These are phyloP conservation scores for Sporobolomyces phaffii DNA, from an alignment of 768 basidiomycete species.

Conservation along the genomic window DNA sequence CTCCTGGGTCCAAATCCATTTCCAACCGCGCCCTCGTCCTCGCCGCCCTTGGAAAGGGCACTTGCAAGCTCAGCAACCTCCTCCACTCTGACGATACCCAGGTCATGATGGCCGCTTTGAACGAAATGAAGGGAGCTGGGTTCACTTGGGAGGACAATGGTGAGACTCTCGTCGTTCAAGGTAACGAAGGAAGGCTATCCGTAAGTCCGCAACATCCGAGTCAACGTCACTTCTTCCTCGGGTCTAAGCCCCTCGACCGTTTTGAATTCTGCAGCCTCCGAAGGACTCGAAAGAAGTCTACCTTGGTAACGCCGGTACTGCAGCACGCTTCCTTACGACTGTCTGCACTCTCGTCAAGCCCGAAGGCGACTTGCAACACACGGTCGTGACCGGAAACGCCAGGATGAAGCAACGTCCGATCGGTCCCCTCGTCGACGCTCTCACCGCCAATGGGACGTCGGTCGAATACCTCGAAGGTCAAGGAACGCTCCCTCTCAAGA, in stretches of 20 bases:
- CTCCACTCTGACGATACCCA: slow-evolving; percentile 97
- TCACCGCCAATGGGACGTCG: slow-evolving; percentile 68
- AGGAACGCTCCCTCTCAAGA: slow-evolving; percentile 82
- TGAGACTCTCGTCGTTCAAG: slow-evolving; percentile 85
- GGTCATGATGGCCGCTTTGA: slow-evolving; percentile 94
- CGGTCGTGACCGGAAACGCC: slow-evolving; percentile 91
- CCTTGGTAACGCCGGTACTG: slow-evolving; percentile 94
- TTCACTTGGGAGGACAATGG: slow-evolving; percentile 96
- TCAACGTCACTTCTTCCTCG: no score
- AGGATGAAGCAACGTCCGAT: slow-evolving; percentile 99
- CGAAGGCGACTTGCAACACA: slow-evolving; percentile 51
- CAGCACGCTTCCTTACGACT: slow-evolving; percentile 92
- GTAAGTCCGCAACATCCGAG: slow-evolving; percentile 42
- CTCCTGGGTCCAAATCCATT: slow-evolving; percentile 93
- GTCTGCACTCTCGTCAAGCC: slow-evolving; percentile 81
- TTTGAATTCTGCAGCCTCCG: slow-evolving; percentile 51
- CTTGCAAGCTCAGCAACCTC: slow-evolving; percentile 78
- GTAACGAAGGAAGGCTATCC: slow-evolving; percentile 71
- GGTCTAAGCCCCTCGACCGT: background rate
- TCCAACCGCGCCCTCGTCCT: slow-evolving; percentile 90
- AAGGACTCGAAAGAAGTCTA: slow-evolving; percentile 78
- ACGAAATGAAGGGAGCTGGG: slow-evolving; percentile 81
- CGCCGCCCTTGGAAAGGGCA: slow-evolving; percentile 82
- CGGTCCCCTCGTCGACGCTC: slow-evolving; percentile 86
- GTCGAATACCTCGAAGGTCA: slow-evolving; percentile 69